Conservation (phyloP, 176 grass and related monocot genomes). For the Puccinellia tenuiflora region DNA sequence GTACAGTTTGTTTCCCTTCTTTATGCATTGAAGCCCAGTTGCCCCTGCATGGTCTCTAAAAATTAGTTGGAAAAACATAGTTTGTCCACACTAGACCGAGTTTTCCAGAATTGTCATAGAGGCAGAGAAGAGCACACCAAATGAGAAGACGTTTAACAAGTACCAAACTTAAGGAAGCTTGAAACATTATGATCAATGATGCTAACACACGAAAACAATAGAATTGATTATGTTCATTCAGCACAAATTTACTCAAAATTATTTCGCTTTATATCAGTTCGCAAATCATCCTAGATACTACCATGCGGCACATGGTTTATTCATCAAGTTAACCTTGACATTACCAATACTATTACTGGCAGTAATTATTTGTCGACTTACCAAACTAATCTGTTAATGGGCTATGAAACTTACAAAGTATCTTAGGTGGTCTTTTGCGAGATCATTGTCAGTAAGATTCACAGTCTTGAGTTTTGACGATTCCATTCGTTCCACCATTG, state of each 20-base stretch:
- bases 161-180: not conserved
- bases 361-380: not conserved
- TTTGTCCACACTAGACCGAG: not conserved
- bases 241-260: not conserved
- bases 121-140: not conserved
- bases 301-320: not conserved
- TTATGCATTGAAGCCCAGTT: not conserved
- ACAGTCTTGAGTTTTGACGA: conserved; percentile 59
- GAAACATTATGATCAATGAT: not conserved
- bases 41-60: not conserved
- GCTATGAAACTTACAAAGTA: conserved; percentile 78
- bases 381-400: not conserved
- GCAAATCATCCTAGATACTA: not conserved
- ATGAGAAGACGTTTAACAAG: not conserved
- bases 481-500: conserved; percentile 67
- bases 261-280: not conserved
- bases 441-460: conserved; percentile 82
- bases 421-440: conserved; percentile 87
- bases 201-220: not conserved
- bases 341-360: too few relatives aligned
- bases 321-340: too few relatives aligned
- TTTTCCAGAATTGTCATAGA: not conserved
- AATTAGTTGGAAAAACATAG: not conserved
- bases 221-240: not conserved
- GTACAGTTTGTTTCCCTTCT: not conserved